Conservation (phyloP, 768 basidiomycete genomes). For the Candolleomyces efflorescens region DNA sequence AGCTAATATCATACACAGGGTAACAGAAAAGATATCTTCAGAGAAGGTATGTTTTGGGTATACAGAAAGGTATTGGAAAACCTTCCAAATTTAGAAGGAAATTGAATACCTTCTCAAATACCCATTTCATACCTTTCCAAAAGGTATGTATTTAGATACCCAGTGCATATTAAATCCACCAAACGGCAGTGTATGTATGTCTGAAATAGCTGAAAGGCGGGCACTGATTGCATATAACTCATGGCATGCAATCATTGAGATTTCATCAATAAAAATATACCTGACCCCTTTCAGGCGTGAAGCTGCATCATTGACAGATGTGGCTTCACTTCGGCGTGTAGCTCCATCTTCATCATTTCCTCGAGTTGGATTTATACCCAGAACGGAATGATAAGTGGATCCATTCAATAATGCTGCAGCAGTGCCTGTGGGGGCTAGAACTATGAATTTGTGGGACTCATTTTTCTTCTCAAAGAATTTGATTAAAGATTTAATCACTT, state of each 20-base stretch:
- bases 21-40: no score
- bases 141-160: no score
- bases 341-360: no score
- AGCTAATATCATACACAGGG: no score
- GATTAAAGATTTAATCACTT: conserved; percentile 22
- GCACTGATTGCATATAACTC: conserved; percentile 27
- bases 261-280: no score
- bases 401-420: conserved; percentile 27
- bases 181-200: conserved; percentile 18
- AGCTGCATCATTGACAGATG: conserved; percentile 13
- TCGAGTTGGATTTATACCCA: conserved; percentile 23
- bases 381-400: conserved; percentile 31
- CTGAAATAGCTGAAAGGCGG: conserved; percentile 16
- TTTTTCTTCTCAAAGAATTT: conserved; percentile 16
- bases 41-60: no score
- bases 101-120: no score
- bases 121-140: no score
- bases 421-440: conserved; percentile 29
- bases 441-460: conserved; percentile 17
- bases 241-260: conserved; percentile 36
- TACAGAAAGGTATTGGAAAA: no score
- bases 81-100: no score
- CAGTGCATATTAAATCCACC: conserved; percentile 37
- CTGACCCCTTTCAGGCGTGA: conserved; percentile 13
- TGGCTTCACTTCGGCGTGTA: no score